A percentile compares a stretch with the other conserved stretches of the same genome.
phyloP scores from a whole-genome alignment of 73 alveolate species.

The Tetrahymena malaccensis region DNA sequence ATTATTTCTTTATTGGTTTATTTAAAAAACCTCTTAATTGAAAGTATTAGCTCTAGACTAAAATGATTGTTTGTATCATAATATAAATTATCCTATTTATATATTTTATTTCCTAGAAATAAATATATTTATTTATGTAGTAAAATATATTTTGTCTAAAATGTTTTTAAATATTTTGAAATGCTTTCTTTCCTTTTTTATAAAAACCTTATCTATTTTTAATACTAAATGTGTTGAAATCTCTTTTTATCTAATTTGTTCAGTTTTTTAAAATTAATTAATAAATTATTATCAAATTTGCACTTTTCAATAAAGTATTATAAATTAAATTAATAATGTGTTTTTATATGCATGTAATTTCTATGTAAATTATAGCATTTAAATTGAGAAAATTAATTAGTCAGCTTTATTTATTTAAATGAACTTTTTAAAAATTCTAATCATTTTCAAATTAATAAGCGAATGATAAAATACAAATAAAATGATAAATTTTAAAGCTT shows the following conservation, averaged over 20 bases:
- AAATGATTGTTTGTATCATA: not conserved
- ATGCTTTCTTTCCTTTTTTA: not conserved
- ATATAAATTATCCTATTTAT: too few species aligned
- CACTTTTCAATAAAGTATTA: too few species aligned
- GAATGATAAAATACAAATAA: too few species aligned
- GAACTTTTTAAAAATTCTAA: not conserved
- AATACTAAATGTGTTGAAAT: too few species aligned
- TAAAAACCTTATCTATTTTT: not conserved
- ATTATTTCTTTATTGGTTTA: not conserved
- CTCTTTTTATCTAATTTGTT: not conserved
- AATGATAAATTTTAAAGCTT: too few species aligned
- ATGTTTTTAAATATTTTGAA: too few species aligned
- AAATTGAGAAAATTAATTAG: too few species aligned
- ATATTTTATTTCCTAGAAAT: too few species aligned
- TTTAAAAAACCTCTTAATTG: not conserved
- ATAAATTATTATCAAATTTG: not conserved
- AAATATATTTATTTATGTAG: too few species aligned
- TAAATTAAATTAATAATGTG: too few species aligned
- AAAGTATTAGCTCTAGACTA: not conserved
- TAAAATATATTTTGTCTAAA: too few species aligned
- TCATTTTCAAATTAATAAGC: too few species aligned
- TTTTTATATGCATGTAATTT: not conserved
- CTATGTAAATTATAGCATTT: not conserved
- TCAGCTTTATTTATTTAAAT: not conserved
- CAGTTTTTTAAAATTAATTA: not conserved